phyloP scores from a whole-genome alignment of 2,329 filamentous ascomycete genomes.

The Macrophomina pseudophaseolina region DNA sequence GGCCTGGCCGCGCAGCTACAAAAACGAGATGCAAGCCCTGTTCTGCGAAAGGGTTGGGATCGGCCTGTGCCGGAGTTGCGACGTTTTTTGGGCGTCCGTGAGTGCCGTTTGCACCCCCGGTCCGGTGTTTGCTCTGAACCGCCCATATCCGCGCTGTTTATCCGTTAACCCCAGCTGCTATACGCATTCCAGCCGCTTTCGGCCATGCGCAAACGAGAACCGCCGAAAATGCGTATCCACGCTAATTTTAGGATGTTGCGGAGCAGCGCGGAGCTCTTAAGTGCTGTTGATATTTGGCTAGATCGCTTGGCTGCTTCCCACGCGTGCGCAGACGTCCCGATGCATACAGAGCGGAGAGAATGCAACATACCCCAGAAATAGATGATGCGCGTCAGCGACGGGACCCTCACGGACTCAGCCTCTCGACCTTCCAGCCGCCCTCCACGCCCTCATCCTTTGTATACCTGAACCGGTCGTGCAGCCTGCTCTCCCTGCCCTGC shows the following conservation, averaged over 20 bases:
- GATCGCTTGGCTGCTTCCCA: too few relatives aligned
- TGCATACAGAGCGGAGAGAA: too few relatives aligned
- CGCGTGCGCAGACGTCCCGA: too few relatives aligned
- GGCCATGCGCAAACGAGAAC: not conserved
- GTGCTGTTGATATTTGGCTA: not conserved
- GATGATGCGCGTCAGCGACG: too few relatives aligned
- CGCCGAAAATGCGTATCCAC: not conserved
- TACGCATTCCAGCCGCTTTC: not conserved
- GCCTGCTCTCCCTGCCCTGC: slow-evolving; percentile 84
- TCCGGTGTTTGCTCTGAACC: not conserved
- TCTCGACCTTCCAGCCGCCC: slow-evolving; percentile 69
- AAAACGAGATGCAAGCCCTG: too few relatives aligned
- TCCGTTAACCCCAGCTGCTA: not conserved
- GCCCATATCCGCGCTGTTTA: not conserved
- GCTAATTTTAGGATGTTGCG: not conserved
- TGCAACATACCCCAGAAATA: too few relatives aligned
- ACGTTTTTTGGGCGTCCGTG: not conserved
- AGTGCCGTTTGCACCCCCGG: not conserved
- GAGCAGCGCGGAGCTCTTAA: not conserved
- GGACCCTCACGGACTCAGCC: slow-evolving; percentile 68
- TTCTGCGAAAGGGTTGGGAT: not conserved
- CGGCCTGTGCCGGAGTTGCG: not conserved
- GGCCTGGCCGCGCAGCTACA: not conserved
- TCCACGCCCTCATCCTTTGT: slow-evolving; percentile 59
- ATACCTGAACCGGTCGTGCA: slow-evolving; percentile 95